phyloP scores from a whole-genome alignment of 2,329 filamentous ascomycete species.

The Paraphaeosphaeria sporulosa region DNA sequence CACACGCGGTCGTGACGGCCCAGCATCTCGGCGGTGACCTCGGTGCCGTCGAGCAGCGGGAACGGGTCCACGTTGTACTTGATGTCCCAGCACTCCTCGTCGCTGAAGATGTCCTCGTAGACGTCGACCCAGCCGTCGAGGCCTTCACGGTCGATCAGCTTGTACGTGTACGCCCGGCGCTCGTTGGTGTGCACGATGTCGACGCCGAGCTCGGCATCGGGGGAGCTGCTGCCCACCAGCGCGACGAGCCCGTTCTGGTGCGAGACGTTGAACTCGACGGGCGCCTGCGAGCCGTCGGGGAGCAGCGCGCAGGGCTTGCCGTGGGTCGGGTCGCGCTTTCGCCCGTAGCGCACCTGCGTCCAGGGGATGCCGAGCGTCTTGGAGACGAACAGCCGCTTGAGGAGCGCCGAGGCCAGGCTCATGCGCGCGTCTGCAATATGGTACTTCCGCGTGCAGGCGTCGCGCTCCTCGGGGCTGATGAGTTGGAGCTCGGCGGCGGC shows the following conservation, averaged over 20 bases:
- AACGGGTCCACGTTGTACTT: slow-evolving; percentile 60
- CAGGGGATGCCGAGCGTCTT: slow-evolving; percentile 67
- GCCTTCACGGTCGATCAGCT: slow-evolving; percentile 65
- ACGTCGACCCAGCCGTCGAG: slow-evolving; percentile 75
- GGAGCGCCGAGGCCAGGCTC: slow-evolving; percentile 73
- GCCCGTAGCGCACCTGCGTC: slow-evolving; percentile 64
- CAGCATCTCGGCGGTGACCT: slow-evolving; percentile 49
- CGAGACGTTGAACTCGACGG: slow-evolving; percentile 76
- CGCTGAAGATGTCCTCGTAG: slow-evolving; percentile 73
- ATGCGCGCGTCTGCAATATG: slow-evolving; percentile 77
- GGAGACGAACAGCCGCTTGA: slow-evolving; percentile 75
- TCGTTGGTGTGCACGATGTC: slow-evolving; percentile 81
- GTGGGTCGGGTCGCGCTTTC: slow-evolving; percentile 60
- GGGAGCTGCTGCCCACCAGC: slow-evolving; percentile 59
- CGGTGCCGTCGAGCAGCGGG: slow-evolving; percentile 54
- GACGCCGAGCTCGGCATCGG: slow-evolving; percentile 66
- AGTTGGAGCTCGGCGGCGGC: slow-evolving; percentile 53
- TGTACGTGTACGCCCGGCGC: slow-evolving; percentile 69
- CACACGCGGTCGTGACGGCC: slow-evolving; percentile 55
- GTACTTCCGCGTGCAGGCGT: slow-evolving; percentile 67
- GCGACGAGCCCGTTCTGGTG: slow-evolving; percentile 80
- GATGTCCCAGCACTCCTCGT: slow-evolving; percentile 68
- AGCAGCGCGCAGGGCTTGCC: slow-evolving; percentile 61
- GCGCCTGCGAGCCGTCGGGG: slow-evolving; percentile 47
- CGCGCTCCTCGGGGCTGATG: slow-evolving; percentile 62